Conservation (phyloP, 495 filamentous ascomycete genomes). For the Aspergillus mulundensis region DNA sequence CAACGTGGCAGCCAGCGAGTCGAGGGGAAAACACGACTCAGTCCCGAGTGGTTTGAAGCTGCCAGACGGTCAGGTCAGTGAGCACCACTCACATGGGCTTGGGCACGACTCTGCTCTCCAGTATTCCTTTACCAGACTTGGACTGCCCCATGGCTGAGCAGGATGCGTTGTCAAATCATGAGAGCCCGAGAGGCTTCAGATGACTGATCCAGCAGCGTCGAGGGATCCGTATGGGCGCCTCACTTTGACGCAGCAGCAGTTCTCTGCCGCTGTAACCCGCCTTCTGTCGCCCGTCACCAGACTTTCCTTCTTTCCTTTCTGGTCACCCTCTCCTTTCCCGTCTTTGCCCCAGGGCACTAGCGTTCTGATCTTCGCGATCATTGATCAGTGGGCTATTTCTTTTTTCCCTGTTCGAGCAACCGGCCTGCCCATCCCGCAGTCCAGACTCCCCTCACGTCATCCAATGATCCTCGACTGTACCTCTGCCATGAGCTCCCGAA, state of each 20-base stretch:
- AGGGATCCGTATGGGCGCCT: constrained; percentile 47
- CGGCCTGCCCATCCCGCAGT: constrained; percentile 11
- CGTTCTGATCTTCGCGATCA: constrained; percentile 19
- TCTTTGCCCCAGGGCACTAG: constrained; percentile 18
- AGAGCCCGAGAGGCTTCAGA: constrained; percentile 9
- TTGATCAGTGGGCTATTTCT: constrained; percentile 1
- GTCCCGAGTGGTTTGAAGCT: constrained; percentile 19
- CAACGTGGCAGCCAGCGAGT: constrained; percentile 27
- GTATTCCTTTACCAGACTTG: neutral
- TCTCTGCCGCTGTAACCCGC: constrained; percentile 1
- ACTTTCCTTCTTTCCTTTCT: neutral
- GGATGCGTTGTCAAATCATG: constrained; percentile 9
- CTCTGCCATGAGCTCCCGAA: neutral
- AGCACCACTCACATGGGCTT: constrained; percentile 1
- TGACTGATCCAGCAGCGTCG: constrained; percentile 25
- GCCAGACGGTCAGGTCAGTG: constrained; percentile 17
- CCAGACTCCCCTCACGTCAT: constrained; percentile 1
- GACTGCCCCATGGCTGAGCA: constrained; percentile 7
- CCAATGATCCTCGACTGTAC: constrained; percentile 14
- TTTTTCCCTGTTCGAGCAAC: constrained; percentile 7
- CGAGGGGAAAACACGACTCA: constrained; percentile 14
- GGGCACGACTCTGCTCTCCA: too few species aligned
- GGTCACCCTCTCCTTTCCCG: neutral
- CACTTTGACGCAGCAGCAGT: constrained; percentile 28
- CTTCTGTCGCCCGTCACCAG: neutral